Evolutionary conservation across 164 flowering plant genomes (phyloP), one percentile per base, ranked within the genome.

Genomic region (Taxillus chinensis): DNA sequence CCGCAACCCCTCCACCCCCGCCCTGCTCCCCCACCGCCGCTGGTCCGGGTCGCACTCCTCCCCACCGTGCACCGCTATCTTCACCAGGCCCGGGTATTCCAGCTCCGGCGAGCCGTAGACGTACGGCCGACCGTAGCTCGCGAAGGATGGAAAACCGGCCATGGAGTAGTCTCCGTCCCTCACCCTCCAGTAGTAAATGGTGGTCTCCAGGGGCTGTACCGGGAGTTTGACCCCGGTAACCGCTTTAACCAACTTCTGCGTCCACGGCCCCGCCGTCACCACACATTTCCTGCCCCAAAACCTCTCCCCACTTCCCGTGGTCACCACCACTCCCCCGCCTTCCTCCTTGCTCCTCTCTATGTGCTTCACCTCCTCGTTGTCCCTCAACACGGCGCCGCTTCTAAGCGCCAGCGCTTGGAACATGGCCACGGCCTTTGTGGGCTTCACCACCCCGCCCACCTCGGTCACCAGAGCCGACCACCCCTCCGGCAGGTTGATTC

Each of bases 381-480:
- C 99, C 45, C 63, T 83, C 12, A 95, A 60, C 3, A 72, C 66
- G 15, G 91, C 88, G 3, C 97, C 96, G 2, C 69, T 70, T 39
- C 63, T 56, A 3, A 80, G 12, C 0, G 95, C 95, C 8, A 95
- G 76, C 2, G 96, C 59, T 62, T 89, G 99, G 61, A 84, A 89
- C 99, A 95, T 90, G 57, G 90, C 75, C n/a, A 95, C 91, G 0
- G 99, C 96, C 68, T 91, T 90, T 1, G 97, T 82, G 51, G 99
- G 89, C 75, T 82, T 84, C 10, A 91, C 66, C 0, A 95, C 81
- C 0, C 99, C 99, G 8, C 97, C 97, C 4, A 72, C 17, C 57
- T 76, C 81, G 5, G 78, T 76, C 2, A 45, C 57, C 27, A 95
- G 61, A 2, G 80, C 95, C 3, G 83, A 59, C 97, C 99, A 90